A percentile compares a stretch with the other conserved stretches of the same genome.
These are phyloP conservation scores for Myotisia sp. DNA, from an alignment of 2,329 filamentous ascomycete genomes.

Conservation along the genomic window DNA sequence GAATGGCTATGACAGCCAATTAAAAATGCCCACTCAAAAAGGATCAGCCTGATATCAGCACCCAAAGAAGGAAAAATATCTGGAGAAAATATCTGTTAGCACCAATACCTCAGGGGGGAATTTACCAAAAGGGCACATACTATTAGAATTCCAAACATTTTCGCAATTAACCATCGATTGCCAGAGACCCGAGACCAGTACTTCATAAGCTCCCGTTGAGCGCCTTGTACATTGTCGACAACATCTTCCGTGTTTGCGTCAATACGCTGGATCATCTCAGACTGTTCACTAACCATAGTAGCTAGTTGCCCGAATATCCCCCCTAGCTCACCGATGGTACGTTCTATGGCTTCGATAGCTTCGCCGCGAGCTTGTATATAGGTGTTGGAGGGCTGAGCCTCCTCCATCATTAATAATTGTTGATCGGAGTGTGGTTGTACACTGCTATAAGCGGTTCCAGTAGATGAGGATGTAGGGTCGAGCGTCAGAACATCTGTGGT, in stretches of 20 bases:
- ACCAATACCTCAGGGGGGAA: neutral
- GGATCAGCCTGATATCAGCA: constrained; percentile 12
- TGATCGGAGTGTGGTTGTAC: constrained; percentile 56
- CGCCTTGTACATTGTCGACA: constrained; percentile 94
- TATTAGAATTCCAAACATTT: constrained; percentile 74
- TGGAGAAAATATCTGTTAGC: constrained; percentile 2
- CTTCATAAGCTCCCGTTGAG: constrained; percentile 86
- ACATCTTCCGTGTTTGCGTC: constrained; percentile 97
- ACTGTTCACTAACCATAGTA: constrained; percentile 93
- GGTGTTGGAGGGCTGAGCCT: constrained; percentile 67
- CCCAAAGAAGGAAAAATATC: constrained; percentile 13
- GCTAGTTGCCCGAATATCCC: constrained; percentile 88
- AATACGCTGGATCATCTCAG: constrained; percentile 93
- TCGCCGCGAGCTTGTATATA: constrained; percentile 91
- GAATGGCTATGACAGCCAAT: too few relatives aligned
- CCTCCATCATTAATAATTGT: constrained; percentile 84
- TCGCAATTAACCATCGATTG: constrained; percentile 87
- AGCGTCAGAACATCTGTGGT: constrained; percentile 62
- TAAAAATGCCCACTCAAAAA: too few relatives aligned
- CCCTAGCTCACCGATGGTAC: constrained; percentile 84
- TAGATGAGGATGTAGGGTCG: constrained; percentile 48
- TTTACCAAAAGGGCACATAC: constrained; percentile 18
- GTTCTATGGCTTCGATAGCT: constrained; percentile 92
- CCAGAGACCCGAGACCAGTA: constrained; percentile 92
- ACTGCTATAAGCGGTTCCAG: constrained; percentile 29